phyloP scores from a whole-genome alignment of 225 moss, liverwort and hornwort species.

The Ulota crispa region DNA sequence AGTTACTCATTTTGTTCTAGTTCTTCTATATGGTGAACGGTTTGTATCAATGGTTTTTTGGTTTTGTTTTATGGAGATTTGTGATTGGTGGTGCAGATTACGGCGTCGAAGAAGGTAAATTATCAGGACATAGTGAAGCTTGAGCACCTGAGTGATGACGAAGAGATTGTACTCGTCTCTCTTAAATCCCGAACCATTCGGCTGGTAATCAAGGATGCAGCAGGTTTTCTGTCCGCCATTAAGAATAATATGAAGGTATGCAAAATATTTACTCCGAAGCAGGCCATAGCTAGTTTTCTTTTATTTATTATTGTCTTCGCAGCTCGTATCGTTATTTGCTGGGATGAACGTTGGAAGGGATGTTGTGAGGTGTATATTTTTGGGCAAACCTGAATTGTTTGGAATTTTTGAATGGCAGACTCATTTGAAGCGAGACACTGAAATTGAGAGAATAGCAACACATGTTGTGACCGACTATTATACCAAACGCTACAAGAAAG shows the following conservation, averaged over 20 bases:
- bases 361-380: conserved; percentile 6
- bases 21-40: background rate
- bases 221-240: conserved; percentile 79
- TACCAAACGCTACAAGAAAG: conserved; percentile 78
- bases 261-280: background rate
- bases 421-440: conserved; percentile 70
- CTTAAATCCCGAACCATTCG: conserved; percentile 88
- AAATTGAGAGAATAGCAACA: conserved; percentile 74
- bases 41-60: background rate
- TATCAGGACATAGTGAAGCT: conserved; percentile 92
- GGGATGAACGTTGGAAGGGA: background rate
- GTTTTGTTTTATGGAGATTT: background rate
- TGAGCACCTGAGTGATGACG: conserved; percentile 87
- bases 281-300: background rate
- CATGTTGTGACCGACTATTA: conserved; percentile 74
- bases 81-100: conserved; percentile 49
- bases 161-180: conserved; percentile 86
- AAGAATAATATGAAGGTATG: conserved; percentile 93
- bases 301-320: background rate
- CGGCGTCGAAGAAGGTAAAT: conserved; percentile 88
- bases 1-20: background rate
- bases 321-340: background rate
- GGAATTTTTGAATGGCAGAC: conserved; percentile 50
- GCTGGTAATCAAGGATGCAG: conserved; percentile 77
- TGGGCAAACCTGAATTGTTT: background rate